These are phyloP conservation scores for Saccharomyces hybrid DNA, from an alignment of 1,139 yeast genomes.

Conservation along the genomic window DNA sequence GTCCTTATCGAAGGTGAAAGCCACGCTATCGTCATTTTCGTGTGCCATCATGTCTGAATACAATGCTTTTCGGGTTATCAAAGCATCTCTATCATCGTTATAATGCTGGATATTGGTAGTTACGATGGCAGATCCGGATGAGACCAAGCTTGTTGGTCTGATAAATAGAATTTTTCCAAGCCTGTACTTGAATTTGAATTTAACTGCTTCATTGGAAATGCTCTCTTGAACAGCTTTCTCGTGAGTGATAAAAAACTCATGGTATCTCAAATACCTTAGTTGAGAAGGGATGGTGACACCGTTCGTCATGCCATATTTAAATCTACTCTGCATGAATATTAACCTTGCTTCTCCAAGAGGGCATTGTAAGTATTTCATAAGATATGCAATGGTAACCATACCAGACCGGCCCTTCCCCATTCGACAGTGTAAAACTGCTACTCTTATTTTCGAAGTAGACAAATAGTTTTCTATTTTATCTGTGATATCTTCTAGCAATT, in stretches of 20 bases:
- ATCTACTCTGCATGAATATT: conserved; percentile 50
- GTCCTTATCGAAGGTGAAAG: background rate
- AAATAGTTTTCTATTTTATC: conserved; percentile 43
- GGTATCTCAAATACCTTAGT: conserved; percentile 56
- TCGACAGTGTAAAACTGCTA: conserved; percentile 77
- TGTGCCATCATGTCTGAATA: background rate
- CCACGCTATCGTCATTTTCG: background rate
- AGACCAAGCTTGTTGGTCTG: conserved; percentile 15
- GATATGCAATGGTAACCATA: conserved; percentile 60
- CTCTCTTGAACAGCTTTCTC: conserved; percentile 7
- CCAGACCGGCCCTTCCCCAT: conserved; percentile 94
- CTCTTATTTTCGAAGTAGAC: conserved; percentile 32
- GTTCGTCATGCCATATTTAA: conserved; percentile 47
- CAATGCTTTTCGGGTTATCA: background rate
- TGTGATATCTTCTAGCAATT: conserved; percentile 40
- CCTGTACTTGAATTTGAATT: conserved; percentile 11
- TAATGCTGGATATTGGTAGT: conserved; percentile 23
- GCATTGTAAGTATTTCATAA: conserved; percentile 43
- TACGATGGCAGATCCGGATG: conserved; percentile 12
- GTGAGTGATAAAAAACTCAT: conserved; percentile 33
- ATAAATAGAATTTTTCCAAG: conserved; percentile 14
- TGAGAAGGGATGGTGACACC: conserved; percentile 77
- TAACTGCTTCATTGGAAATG: conserved; percentile 9
- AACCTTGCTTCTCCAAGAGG: conserved; percentile 42
- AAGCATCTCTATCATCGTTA: conserved; percentile 10